A percentile compares a stretch with the other conserved stretches of the same genome.
Evolutionary conservation across 2,329 filamentous ascomycete species (phyloP).

Genomic region (Claviceps citrina): DNA sequence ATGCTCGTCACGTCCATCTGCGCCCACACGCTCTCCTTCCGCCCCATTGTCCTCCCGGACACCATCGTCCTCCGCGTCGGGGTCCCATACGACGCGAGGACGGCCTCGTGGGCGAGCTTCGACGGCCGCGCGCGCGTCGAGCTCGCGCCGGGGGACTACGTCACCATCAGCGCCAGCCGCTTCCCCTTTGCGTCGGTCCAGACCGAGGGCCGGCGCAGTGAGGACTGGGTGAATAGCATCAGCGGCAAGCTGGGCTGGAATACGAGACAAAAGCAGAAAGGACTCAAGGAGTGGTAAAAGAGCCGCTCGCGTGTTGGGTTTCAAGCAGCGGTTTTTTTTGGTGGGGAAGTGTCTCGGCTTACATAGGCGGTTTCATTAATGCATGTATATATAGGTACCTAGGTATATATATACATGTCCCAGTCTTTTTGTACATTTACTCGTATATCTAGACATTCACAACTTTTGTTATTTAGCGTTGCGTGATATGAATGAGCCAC

Average conservation of each 20-base stretch:
- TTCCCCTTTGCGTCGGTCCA: conserved; percentile 70
- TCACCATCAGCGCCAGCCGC: conserved; percentile 65
- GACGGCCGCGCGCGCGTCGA: conserved; percentile 84
- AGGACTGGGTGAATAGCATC: conserved; percentile 75
- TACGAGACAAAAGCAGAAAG: conserved; percentile 61
- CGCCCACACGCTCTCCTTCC: conserved; percentile 85
- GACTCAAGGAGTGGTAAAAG: conserved; percentile 30
- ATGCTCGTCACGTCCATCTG: conserved; percentile 91
- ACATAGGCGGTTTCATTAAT: too few species aligned
- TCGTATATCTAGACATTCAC: too few species aligned
- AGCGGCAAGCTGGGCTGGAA: conserved; percentile 70
- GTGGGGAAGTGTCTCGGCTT: too few species aligned
- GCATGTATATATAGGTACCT: too few species aligned
- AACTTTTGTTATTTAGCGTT: too few species aligned
- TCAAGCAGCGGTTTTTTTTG: too few species aligned
- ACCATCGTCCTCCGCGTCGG: conserved; percentile 86
- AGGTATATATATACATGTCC: too few species aligned
- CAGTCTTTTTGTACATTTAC: too few species aligned
- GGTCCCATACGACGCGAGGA: conserved; percentile 85
- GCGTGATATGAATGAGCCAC: too few species aligned
- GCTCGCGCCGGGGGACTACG: conserved; percentile 63
- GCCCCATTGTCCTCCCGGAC: conserved; percentile 91
- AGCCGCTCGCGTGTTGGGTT: too few species aligned
- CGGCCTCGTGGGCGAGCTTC: conserved; percentile 92
- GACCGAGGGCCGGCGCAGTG: conserved; percentile 49